Evolutionary conservation across 441 rosid species (phyloP), one percentile per base, ranked within the genome.

Genomic region (Euphorbia schlechtendalii): DNA sequence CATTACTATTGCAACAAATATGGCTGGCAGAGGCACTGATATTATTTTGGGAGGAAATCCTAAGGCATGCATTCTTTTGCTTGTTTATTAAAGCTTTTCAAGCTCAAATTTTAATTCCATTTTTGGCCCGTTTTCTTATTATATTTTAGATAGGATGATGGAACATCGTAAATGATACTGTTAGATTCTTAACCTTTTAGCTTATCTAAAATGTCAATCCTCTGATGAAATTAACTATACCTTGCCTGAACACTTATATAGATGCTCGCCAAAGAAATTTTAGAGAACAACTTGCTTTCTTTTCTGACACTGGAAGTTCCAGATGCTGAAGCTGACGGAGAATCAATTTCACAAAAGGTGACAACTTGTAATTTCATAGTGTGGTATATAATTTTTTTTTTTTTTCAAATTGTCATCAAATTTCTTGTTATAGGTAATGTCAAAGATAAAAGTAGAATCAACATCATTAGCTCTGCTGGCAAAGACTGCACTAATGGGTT

Each of bases 11-110:
- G 88, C 98, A 62, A 93, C 98, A 69, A 93, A 93, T 75, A 90
- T 93, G 98, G 97, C 98, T 75, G 98, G 98, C 69, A 86, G 98
- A 75, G 98, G 98, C 67, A 93, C 98, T 41, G 97, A 93, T 70
- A 90, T 93, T 74, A 93, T 90, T 73, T 80, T 93, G 56, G 97
- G 98, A 64, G 98, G 98, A 82, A 93, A 90, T 73, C 92, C 98
- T 53, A 90, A 86, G 77, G 98, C 90, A 82, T 58, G 81, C 73
- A 18, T 46, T 14, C 66, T 2, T 32, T 32, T 7, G 7, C 7
- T 14, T 62, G 14, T 59, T 38, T 63, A 30, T 27, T 70, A 57
- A 56, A 17, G 22, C 62, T 63, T 51, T 63, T 45, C 52, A 17
- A 34, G n/a, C n/a, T 55, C 28, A 21, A 4, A 32, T 60, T n/a